These are phyloP conservation scores for Silene latifolia DNA, from an alignment of 148 eudicot genomes.

Conservation along the genomic window DNA sequence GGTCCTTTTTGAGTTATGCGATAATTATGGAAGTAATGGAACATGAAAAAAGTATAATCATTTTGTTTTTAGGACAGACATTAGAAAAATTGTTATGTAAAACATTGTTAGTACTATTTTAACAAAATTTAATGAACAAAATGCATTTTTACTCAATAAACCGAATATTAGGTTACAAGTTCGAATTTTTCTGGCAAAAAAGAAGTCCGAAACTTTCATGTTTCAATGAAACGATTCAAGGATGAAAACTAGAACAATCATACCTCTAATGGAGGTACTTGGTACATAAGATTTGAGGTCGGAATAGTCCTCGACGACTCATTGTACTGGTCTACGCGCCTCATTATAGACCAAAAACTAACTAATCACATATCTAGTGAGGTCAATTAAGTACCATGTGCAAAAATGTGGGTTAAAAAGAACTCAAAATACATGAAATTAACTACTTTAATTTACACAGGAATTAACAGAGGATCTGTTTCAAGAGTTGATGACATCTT, in stretches of 20 bases:
- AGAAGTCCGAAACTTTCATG: not conserved
- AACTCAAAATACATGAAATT: not conserved
- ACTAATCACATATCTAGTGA: not conserved
- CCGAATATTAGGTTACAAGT: not conserved
- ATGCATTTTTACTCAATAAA: not conserved
- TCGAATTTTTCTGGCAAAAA: not conserved
- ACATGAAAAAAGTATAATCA: too few species aligned
- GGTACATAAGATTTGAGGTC: not conserved
- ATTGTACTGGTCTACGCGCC: not conserved
- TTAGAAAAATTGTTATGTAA: too few species aligned
- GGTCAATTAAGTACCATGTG: not conserved
- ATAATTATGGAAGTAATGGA: too few species aligned
- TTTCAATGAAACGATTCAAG: not conserved
- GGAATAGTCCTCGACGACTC: not conserved
- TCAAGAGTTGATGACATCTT: conserved; percentile 33
- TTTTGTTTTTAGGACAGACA: too few species aligned
- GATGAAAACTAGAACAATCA: conserved; percentile 4
- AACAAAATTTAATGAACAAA: too few species aligned
- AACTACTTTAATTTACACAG: not conserved
- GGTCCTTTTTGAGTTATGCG: too few species aligned
- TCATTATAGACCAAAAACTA: not conserved
- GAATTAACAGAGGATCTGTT: conserved; percentile 48
- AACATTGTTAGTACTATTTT: too few species aligned
- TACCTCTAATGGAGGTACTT: not conserved
- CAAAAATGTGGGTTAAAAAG: conserved; percentile 29